Base-by-base conservation (phyloP, 1,284 basidiomycete species). In the Sphaerobolus stellatus region DNA sequence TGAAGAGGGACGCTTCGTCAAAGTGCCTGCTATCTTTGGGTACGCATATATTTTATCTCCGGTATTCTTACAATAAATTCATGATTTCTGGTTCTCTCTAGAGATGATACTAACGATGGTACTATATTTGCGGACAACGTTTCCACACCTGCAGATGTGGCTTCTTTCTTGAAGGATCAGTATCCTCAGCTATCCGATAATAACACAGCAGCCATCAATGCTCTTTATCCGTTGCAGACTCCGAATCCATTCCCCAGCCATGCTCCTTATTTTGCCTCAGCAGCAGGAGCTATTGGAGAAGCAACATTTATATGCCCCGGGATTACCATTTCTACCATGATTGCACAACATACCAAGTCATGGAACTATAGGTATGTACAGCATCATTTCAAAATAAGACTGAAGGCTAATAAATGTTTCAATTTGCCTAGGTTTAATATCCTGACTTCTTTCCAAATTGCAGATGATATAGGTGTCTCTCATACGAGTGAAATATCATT, bases 21-120 rank as follows among this genome's bases (percentile, higher is more conserved):
- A 52, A 31, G 58, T 61, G 13, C 59, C 59, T 34, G 50, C 55
- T 25, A 54, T 59, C 24, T 61, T 61, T 31, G 59, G 59, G 59
- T 61, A 53, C 24, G 53, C 14, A 6, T 24, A 3, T 48, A 6
- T 27, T 11, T 16, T 29, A 46, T 20, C 18, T 13, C 28, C 24
- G 22, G 33, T 14, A 18, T 43, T 14, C 9, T 14, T 43, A 20
- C 40, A n/a, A 27, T 25, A 29, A 7, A 3, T 43, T 43, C 25
- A 20, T 43, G 25, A 14, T 6, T 22, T 18, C 20, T 43, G 3
- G 13, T 43, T 22, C n/a, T 20, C 41, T 4, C 11, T 22, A 43
- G 41, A 24, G 41, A 43, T 22, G 41, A 43, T 43, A 43, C 41
- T 13, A 22, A 43, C 28, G 41, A 43, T 24, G 41, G 41, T 24